Base-by-base conservation (phyloP, 768 basidiomycete species). In the Hericium coralloides region DNA sequence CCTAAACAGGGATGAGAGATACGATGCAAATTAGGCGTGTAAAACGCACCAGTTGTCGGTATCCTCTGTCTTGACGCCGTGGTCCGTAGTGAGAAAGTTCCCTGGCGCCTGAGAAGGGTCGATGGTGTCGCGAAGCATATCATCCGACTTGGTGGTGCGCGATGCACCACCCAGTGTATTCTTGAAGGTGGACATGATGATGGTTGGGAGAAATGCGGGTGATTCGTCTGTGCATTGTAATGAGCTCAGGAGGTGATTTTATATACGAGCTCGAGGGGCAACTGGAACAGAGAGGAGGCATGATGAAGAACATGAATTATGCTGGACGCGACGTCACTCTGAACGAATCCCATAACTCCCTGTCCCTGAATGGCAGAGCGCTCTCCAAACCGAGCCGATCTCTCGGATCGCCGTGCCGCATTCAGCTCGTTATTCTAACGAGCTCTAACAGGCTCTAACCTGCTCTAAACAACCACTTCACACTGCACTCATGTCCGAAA, bases 11-110 rank as follows among this genome's bases (percentile, higher is more conserved):
- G 26, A 22, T 50, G 31, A 31, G 39, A 4, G 58, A 6, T 31
- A 31, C 15, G n/a, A 20, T 22, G 37, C 0, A 36, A 22, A 36
- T 31, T 18, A 10, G 26, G 31, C 7, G 10, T 2, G 31, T 1
- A 31, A 8, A 9, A 65, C 72, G 5, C 49, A 82, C 86, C 85
- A 87, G 59, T 80, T 81, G 66, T 88, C 84, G 0, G 86, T 84
- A 61, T 88, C 75, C 0, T 77, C 70, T 15, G 84, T 66, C 53
- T 74, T 76, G 31, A 79, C 75, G 23, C 85, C 86, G 62, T 80
- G 75, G 62, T 87, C 84, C 12, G 82, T 86, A 0, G 84, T 87
- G 59, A 85, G 55, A 18, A 53, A 63, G 17, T 61, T 63, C 15
- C 60, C 37, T 2, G 64, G 31, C 31, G 4, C 52, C 38, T 51